Percentiles rank a stretch among this genome's conserved stretches.
Evolutionary conservation across 2,329 filamentous ascomycete genomes (phyloP).

Genomic region (Phyllosticta citriasiana): DNA sequence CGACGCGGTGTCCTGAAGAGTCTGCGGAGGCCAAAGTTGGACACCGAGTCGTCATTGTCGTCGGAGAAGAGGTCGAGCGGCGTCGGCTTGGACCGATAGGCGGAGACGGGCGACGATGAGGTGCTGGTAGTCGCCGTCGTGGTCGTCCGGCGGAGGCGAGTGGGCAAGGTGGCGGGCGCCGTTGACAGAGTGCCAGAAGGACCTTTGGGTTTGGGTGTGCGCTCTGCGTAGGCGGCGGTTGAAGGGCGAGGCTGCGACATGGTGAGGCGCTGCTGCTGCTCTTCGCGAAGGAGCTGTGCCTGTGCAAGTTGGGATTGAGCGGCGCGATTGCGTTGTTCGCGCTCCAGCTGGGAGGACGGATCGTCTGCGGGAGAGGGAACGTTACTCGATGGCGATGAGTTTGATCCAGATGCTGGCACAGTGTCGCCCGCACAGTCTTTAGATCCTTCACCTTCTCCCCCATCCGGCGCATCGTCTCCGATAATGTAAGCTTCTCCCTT

Average conservation of each 20-base stretch:
- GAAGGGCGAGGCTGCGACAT: not conserved
- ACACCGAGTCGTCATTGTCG: not conserved
- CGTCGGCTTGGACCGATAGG: not conserved
- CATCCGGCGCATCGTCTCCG: slow-evolving; percentile 10
- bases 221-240: not conserved
- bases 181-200: not conserved
- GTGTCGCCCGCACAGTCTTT: not conserved
- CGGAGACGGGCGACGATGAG: not conserved
- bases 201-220: not conserved
- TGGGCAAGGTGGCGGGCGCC: not conserved
- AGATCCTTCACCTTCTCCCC: not conserved
- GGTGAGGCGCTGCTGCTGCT: not conserved
- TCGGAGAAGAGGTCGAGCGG: not conserved
- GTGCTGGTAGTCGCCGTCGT: not conserved
- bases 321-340: not conserved
- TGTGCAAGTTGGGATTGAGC: not conserved
- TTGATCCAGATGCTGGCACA: not conserved
- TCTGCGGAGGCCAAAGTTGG: not conserved
- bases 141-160: not conserved
- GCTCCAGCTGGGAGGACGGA: not conserved
- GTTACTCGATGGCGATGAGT: not conserved
- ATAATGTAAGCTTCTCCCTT: slow-evolving; percentile 47
- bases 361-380: not conserved
- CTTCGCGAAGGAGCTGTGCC: too few species aligned
- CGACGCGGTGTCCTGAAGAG: not conserved